These are phyloP conservation scores for Tympanopsis confertula DNA, from an alignment of 2,329 filamentous ascomycete species.

Conservation along the genomic window DNA sequence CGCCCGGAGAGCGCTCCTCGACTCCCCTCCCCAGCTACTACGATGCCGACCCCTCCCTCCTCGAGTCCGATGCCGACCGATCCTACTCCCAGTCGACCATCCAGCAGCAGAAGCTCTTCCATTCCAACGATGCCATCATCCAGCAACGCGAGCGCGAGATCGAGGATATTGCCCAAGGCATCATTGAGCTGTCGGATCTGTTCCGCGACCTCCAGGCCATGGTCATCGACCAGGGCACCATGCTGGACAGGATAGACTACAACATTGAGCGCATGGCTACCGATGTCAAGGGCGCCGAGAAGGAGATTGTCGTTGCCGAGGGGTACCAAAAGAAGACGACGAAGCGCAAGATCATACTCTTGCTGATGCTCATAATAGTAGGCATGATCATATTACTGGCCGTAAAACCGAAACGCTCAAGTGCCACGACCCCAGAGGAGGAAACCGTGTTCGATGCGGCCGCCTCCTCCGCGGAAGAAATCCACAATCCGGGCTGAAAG, in stretches of 20 bases:
- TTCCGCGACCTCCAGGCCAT: slow-evolving; percentile 93
- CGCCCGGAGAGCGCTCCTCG: slow-evolving; percentile 31
- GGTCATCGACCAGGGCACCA: slow-evolving; percentile 85
- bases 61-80: slow-evolving; percentile 88
- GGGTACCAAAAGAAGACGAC: slow-evolving; percentile 80
- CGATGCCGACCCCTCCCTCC: slow-evolving; percentile 66
- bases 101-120: slow-evolving; percentile 56
- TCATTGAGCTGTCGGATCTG: slow-evolving; percentile 91
- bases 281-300: slow-evolving; percentile 85
- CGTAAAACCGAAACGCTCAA: slow-evolving; percentile 59
- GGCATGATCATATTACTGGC: slow-evolving; percentile 77
- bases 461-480: no score
- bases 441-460: no score
- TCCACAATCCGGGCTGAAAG: no score
- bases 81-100: slow-evolving; percentile 84
- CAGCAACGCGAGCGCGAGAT: slow-evolving; percentile 91
- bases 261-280: slow-evolving; percentile 93
- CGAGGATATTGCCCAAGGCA: slow-evolving; percentile 92
- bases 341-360: slow-evolving; percentile 83
- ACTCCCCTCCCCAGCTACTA: slow-evolving; percentile 45
- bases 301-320: slow-evolving; percentile 78
- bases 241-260: slow-evolving; percentile 92
- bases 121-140: slow-evolving; percentile 73
- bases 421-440: no score
- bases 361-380: slow-evolving; percentile 73